Conservation (phyloP, 345 rosid genomes). For the Gossypium turneri region DNA sequence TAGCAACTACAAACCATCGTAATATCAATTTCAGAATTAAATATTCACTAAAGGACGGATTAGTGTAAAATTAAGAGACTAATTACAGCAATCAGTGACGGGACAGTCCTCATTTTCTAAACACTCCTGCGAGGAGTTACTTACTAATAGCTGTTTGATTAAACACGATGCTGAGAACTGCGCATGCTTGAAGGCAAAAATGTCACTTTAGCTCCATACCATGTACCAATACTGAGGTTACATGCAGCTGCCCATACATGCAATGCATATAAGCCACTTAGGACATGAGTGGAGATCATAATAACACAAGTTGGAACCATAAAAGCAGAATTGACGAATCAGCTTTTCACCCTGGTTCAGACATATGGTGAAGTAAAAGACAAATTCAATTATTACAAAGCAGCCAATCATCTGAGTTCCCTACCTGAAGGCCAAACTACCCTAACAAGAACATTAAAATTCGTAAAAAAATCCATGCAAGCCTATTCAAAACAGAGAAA, state of each 20-base stretch:
- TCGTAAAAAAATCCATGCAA: background rate
- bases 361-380: background rate
- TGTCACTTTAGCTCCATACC: background rate
- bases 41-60: background rate
- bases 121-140: background rate
- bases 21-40: background rate
- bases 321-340: background rate
- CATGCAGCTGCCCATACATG: background rate
- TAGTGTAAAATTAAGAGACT: background rate
- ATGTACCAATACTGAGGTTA: background rate
- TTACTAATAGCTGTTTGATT: background rate
- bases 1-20: background rate
- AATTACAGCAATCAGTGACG: background rate
- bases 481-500: background rate
- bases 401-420: background rate
- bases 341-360: background rate
- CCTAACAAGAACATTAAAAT: background rate
- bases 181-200: background rate
- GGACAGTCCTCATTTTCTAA: background rate
- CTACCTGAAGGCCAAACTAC: background rate
- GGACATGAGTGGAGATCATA: background rate
- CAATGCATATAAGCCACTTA: background rate
- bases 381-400: background rate
- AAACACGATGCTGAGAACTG: background rate
- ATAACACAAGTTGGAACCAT: background rate